Base-by-base conservation (phyloP, 371 early-diverging fungal species). In the Rhizopus delemar region DNA sequence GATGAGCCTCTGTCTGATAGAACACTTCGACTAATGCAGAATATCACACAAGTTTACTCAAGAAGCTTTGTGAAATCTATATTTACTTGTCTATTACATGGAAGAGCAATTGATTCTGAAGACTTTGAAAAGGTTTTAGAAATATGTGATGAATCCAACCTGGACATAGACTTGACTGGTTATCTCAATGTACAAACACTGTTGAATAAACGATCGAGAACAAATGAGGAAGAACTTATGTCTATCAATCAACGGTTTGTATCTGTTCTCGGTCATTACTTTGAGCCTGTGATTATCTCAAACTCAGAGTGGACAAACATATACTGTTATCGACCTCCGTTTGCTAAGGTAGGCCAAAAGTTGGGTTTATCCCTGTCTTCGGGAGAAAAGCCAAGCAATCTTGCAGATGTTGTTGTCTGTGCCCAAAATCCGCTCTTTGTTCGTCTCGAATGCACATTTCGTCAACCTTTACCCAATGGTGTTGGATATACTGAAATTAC, bases 161-260 rank as follows among this genome's bases (percentile, higher is more conserved):
- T 91, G 33, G 86, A 88, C 51, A 84, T 91, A 53, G 89, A 91
- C 61, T 68, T 92, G 8, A 90, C 93, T 2, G 83, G 80, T 0
- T 90, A 86, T 59, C 60, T 92, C 2, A 91, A 92, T 60, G 87
- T 87, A 0, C 79, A 87, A 54, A 79, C 86, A 5, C 67, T 85
- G 46, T 69, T 80, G 4, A 64, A 61, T 33, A 51, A 57, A 16
- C 43, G 57, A 9, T 67, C 65, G 0, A 34, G 69, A 8, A 62
- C 63, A n/a, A 64, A 65, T 54, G 71, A 68, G n/a, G 80, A 80
- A 35, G 86, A 82, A 11, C 57, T 78, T 0, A 46, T 65, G 1
- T 76, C 75, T n/a, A 73, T 84, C 5, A 75, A 78, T 46, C 71
- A 75, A 8, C 70, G 83, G 8, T 89, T 90, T 66, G 65, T 68